Conservation (phyloP, 208 protist genomes). For the Crithidia brevicula region DNA sequence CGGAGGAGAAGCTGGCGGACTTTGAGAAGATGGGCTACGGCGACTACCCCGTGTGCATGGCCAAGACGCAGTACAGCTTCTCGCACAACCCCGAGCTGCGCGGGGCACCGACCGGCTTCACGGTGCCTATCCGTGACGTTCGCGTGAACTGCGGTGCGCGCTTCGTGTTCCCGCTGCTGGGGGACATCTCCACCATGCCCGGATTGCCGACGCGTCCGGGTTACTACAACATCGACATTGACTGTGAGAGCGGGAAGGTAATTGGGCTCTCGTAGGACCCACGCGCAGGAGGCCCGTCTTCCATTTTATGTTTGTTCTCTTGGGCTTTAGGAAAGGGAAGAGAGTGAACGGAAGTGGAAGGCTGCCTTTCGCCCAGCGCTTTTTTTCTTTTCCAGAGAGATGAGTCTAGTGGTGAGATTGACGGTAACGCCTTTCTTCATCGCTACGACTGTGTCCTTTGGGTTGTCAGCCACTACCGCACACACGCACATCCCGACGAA, state of each 20-base stretch:
- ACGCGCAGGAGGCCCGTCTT: too few species aligned
- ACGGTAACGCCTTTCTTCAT: conserved; percentile 13
- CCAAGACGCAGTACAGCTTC: conserved; percentile 98
- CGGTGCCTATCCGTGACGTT: conserved; percentile 95
- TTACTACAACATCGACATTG: conserved; percentile 97
- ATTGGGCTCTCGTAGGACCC: conserved; percentile 95
- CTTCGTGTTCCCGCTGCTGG: conserved; percentile 96
- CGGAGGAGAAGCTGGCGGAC: conserved; percentile 87
- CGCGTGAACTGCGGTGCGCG: conserved; percentile 93
- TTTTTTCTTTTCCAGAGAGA: too few species aligned
- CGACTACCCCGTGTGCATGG: conserved; percentile 96
- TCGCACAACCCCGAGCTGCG: conserved; percentile 92
- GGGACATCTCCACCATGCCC: conserved; percentile 95
- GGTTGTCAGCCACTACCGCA: too few species aligned
- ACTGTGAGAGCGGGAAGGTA: conserved; percentile 91
- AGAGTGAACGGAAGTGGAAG: conserved; percentile 3
- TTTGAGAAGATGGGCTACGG: conserved; percentile 88
- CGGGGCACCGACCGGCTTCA: conserved; percentile 90
- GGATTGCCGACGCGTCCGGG: conserved; percentile 95
- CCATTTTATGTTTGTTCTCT: too few species aligned
- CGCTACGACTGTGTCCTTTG: too few species aligned
- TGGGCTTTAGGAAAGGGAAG: neutral
- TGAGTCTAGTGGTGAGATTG: neutral
- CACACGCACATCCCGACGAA: too few species aligned
- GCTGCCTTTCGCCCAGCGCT: too few species aligned